Conservation (phyloP, 345 rosid species). For the Hibiscus tridactylites region DNA sequence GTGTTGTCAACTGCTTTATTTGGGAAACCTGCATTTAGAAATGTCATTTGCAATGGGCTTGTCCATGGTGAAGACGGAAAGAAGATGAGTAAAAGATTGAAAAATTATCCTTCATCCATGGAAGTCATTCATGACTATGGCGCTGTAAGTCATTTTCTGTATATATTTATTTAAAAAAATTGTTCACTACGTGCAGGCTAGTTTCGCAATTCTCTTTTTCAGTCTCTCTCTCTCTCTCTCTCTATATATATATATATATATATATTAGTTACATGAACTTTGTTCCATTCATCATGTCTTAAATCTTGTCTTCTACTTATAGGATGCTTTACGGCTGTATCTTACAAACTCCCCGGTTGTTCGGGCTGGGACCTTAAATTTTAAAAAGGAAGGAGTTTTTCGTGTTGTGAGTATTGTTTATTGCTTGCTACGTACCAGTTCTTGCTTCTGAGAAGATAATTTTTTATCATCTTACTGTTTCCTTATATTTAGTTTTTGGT, state of each 20-base stretch:
- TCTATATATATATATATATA: neutral
- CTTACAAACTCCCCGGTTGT: conserved; percentile 97
- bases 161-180: neutral
- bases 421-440: neutral
- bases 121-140: conserved; percentile 89
- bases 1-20: conserved; percentile 96
- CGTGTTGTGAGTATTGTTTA: conserved; percentile 66
- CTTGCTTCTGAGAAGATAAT: neutral
- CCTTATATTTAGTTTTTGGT: neutral
- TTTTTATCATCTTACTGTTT: neutral
- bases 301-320: conserved; percentile 7
- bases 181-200: neutral
- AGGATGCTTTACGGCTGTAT: conserved; percentile 95
- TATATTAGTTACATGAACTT: neutral
- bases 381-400: conserved; percentile 87
- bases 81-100: conserved; percentile 90
- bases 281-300: neutral
- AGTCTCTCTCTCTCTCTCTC: too few species aligned
- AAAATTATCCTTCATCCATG: conserved; percentile 84
- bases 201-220: neutral
- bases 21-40: conserved; percentile 88
- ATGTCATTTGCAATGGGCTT: conserved; percentile 96
- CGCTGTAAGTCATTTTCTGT: conserved; percentile 54
- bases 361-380: conserved; percentile 89
- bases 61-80: conserved; percentile 97